A percentile compares a stretch with the other conserved stretches of the same genome.
Conservation (phyloP, 305 asterid genomes). For the Petunia hybrid region DNA sequence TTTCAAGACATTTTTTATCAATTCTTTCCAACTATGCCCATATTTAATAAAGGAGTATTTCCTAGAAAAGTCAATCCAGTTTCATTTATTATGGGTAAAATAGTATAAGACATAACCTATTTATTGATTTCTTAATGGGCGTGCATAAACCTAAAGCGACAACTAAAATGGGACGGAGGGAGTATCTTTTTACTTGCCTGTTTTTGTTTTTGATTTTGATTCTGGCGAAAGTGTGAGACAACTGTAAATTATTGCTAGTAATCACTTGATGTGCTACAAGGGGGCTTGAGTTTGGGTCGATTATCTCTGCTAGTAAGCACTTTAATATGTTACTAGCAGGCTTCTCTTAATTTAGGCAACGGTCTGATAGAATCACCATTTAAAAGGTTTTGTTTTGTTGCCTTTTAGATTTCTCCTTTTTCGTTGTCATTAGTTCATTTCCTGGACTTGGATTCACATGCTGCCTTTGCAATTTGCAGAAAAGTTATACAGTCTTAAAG, state of each 20-base stretch:
- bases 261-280: slow-evolving; percentile 1
- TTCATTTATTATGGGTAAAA: no score
- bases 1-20: no score
- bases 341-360: slow-evolving; percentile 8
- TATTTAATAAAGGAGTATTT: no score
- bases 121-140: no score
- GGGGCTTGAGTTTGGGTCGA: slow-evolving; percentile 3
- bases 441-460: background rate
- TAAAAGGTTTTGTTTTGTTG: slow-evolving; percentile 22
- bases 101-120: no score
- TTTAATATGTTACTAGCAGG: slow-evolving; percentile 14
- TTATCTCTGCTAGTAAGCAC: background rate
- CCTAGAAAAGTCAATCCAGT: no score
- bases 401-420: slow-evolving; percentile 18
- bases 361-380: background rate
- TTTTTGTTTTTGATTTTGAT: background rate
- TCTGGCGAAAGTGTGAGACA: background rate
- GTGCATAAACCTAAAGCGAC: no score
- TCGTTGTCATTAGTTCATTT: slow-evolving; percentile 13
- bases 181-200: background rate
- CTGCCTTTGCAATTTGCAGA: slow-evolving; percentile 52
- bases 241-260: background rate
- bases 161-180: no score
- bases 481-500: slow-evolving; percentile 75
- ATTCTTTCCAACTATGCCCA: no score